Conservation (phyloP, 352 stramenopile genomes). For the Pythium biforme region DNA sequence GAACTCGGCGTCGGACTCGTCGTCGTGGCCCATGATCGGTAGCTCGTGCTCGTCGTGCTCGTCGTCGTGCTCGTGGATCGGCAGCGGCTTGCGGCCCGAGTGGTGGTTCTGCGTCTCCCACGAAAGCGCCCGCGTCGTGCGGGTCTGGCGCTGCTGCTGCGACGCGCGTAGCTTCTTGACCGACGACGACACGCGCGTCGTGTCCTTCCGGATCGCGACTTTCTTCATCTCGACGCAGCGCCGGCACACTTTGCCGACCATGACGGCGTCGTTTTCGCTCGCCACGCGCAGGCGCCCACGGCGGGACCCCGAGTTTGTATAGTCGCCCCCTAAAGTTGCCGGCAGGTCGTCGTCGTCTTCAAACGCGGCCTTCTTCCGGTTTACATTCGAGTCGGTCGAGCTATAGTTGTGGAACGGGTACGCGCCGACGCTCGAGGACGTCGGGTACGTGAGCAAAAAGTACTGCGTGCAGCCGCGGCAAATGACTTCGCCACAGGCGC, state of each 20-base stretch:
- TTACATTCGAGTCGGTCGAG: background rate
- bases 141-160: background rate
- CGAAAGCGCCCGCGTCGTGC: slow-evolving; percentile 5
- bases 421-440: slow-evolving; percentile 13
- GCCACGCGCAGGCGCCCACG: slow-evolving; percentile 7
- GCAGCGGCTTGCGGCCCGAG: slow-evolving; percentile 3
- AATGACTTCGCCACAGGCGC: slow-evolving; percentile 39
- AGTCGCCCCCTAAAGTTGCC: slow-evolving; percentile 13
- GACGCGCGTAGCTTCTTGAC: slow-evolving; percentile 4
- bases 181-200: slow-evolving; percentile 15
- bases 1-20: slow-evolving; percentile 22
- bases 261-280: slow-evolving; percentile 31
- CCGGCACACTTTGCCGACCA: slow-evolving; percentile 61
- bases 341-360: slow-evolving; percentile 19
- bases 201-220: slow-evolving; percentile 32
- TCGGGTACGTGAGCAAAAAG: slow-evolving; percentile 27
- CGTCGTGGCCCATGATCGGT: slow-evolving; percentile 24
- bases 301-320: background rate
- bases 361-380: background rate
- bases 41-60: slow-evolving; percentile 22
- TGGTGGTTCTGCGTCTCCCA: slow-evolving; percentile 10
- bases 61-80: slow-evolving; percentile 20
- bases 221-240: slow-evolving; percentile 53
- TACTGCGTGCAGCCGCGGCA: slow-evolving; percentile 27
- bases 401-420: slow-evolving; percentile 13